Evolutionary conservation across 2,329 filamentous ascomycete species (phyloP), one percentile per base, ranked within the genome.

Genomic region (Stachybotrys elegans): DNA sequence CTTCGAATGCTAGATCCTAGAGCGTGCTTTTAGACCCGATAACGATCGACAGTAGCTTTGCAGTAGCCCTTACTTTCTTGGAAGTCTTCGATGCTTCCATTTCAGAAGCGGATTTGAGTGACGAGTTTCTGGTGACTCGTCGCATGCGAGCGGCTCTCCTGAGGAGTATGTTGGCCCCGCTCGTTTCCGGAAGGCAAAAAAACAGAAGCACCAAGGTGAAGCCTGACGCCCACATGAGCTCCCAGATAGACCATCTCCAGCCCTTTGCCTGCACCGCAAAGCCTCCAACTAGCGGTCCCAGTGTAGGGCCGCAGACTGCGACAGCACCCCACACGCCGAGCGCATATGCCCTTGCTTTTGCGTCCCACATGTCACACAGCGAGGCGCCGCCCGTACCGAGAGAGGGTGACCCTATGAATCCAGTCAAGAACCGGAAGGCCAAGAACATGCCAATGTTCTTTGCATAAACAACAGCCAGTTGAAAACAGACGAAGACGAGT

Each of bases 211-310:
- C 32, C 12, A 36, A 16, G 12, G 32, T 36, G 17, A 36, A 36
- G 9, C 32, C 32, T 16, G 5, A 36, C 17, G 40, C 22, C 42
- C 42, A 44, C 17, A 44, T 61, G 43, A 84, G 67, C 6, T 81
- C 68, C 58, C 81, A 84, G 57, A 83, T 79, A 0, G 69, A 70
- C 76, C 76, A 80, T 34, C 74, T 66, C 70, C 79, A 83, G 29
- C 66, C 69, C 13, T 70, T 73, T 52, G 71, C 75, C 50, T 79
- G 66, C 50, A 81, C 79, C 48, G 83, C 78, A 51, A 81, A 83
- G 5, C 78, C 78, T 13, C 78, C 79, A 25, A 71, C 57, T 6
- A 60, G 44, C 7, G 57, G 57, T 3, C 56, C 57, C 14, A 56
- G 27, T 13, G 49, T 52, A 5, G 57, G 52, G 72, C 79, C 42